Evolutionary conservation across 1,139 yeast genomes (phyloP).

Genomic region (Candida pseudocylindracea): DNA sequence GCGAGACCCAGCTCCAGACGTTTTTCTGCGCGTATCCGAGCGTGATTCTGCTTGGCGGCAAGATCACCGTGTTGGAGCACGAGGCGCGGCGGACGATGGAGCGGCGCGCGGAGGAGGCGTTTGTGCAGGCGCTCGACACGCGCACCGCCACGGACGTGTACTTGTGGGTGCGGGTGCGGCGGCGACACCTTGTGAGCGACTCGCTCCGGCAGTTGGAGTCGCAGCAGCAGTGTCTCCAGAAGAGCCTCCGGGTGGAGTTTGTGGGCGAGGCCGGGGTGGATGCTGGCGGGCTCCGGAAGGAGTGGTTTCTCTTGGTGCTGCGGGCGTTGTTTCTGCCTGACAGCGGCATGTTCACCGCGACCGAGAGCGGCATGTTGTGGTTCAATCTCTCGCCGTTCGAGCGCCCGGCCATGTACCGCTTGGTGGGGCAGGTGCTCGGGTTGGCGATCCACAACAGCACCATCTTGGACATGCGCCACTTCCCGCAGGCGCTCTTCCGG

Average conservation of each 20-base stretch:
- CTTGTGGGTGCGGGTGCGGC: constrained; percentile 42
- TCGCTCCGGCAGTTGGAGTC: constrained; percentile 43
- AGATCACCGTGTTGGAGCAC: constrained; percentile 58
- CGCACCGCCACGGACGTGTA: constrained; percentile 41
- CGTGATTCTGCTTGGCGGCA: constrained; percentile 59
- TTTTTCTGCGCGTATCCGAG: constrained; percentile 74
- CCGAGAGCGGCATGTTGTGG: constrained; percentile 58
- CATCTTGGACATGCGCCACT: constrained; percentile 43
- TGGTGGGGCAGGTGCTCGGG: constrained; percentile 74
- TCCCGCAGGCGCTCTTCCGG: constrained; percentile 63
- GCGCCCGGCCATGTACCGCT: constrained; percentile 33
- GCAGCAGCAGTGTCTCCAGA: constrained; percentile 43
- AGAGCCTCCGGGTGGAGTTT: constrained; percentile 59
- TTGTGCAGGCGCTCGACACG: constrained; percentile 48
- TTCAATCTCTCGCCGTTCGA: constrained; percentile 29
- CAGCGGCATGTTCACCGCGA: constrained; percentile 36
- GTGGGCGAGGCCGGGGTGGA: constrained; percentile 80
- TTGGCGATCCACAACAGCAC: constrained; percentile 82
- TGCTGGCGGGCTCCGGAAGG: constrained; percentile 85
- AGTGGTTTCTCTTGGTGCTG: constrained; percentile 69
- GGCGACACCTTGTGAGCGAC: constrained; percentile 49
- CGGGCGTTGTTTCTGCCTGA: constrained; percentile 45
- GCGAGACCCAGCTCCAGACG: constrained; percentile 9
- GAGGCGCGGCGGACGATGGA: constrained; percentile 76
- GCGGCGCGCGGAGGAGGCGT: constrained; percentile 75